Evolutionary conservation across 441 rosid species (phyloP), one percentile per base, ranked within the genome.

Genomic region (Omphalea diandra): DNA sequence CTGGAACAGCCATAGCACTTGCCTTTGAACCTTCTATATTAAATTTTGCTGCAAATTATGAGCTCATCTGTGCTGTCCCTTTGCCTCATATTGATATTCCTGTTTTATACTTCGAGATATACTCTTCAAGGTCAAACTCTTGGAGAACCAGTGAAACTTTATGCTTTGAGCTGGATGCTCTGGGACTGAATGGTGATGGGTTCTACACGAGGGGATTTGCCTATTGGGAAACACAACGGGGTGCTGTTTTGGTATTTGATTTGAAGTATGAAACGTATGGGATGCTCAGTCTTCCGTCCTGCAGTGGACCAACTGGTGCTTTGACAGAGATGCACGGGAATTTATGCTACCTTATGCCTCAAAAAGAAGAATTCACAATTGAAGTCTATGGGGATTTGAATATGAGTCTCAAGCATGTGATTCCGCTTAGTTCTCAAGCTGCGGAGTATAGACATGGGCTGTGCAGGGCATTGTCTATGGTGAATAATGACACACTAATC

Each of bases 71-170:
- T 61, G 86, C 76, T 24, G 78, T 79, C 58, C 40, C 15, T 2
- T 3, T 22, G 4, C 31, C 53, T n/a, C n/a, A n/a, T n/a, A n/a
- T n/a, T 15, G 73, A 65, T 67, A 2, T 29, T 41, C 50, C 62
- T 2, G 20, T 54, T 33, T 38, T 83, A 24, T 18, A 22, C 18
- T 87, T 84, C 46, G 87, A 87, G 66, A 85, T 85, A 24, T 87
- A 75, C 79, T 84, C 91, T 32, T 84, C 86, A 2, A 77, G 83
- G 69, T 60, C 85, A 14, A 46, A 56, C 67, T 68, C 86, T 31
- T 87, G 87, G 91, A 80, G 88, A 69, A 22, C 62, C 49, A 56
- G 74, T 10, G 75, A 68, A 0, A 58, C 65, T 0, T 9, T 75
- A 5, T 85, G 82, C 79, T 24, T 1, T 12, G 88, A 79, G 44